Evolutionary conservation across 257 asterid genomes (phyloP).

Genomic region (Jacaranda copaia): DNA sequence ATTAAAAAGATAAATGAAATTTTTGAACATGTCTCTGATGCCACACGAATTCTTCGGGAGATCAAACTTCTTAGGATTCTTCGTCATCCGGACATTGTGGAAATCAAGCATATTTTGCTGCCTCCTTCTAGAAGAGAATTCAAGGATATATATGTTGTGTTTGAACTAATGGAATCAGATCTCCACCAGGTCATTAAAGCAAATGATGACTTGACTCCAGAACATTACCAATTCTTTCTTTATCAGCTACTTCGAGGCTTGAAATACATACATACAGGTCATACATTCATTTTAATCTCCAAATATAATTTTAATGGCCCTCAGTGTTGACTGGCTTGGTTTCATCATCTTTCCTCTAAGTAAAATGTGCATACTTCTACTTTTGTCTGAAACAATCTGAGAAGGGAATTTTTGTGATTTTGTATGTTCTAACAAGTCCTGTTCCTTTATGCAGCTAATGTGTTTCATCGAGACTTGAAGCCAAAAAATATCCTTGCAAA

Average conservation of each 20-base stretch:
- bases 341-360: no score
- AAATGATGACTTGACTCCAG: slow-evolving; percentile 67
- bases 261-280: slow-evolving; percentile 74
- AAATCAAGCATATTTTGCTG: slow-evolving; percentile 89
- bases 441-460: slow-evolving; percentile 54
- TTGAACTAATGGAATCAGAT: slow-evolving; percentile 96
- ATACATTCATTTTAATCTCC: neutral
- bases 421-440: slow-evolving; percentile 9
- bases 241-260: slow-evolving; percentile 73
- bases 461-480: slow-evolving; percentile 67
- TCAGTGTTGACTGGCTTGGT: no score
- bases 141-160: slow-evolving; percentile 92
- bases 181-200: slow-evolving; percentile 93
- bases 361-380: no score
- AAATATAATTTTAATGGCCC: neutral
- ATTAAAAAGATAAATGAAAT: slow-evolving; percentile 94
- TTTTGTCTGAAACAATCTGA: neutral
- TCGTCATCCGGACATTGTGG: slow-evolving; percentile 96
- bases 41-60: slow-evolving; percentile 95
- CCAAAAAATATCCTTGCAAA: slow-evolving; percentile 70
- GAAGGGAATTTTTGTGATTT: neutral
- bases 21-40: slow-evolving; percentile 95
- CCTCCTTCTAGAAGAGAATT: slow-evolving; percentile 97
- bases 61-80: slow-evolving; percentile 96
- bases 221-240: slow-evolving; percentile 68